phyloP scores from a whole-genome alignment of 345 rosid species.

The Euphorbia tirucalli region DNA sequence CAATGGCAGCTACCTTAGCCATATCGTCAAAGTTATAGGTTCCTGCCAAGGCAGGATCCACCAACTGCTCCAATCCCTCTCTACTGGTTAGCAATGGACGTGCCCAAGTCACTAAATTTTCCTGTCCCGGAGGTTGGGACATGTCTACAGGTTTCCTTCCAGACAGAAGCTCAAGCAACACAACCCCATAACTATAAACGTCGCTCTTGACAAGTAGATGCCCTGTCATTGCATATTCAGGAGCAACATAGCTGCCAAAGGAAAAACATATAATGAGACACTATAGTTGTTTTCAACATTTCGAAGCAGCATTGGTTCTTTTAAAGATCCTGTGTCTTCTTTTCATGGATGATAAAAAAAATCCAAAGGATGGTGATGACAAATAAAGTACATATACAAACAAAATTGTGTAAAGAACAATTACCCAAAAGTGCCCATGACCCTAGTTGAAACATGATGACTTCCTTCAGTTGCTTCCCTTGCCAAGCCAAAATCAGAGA shows the following conservation, averaged over 20 bases:
- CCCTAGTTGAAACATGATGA: conserved; percentile 90
- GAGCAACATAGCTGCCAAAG: conserved; percentile 87
- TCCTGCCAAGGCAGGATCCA: conserved; percentile 78
- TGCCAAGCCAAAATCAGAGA: conserved; percentile 98
- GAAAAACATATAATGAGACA: conserved; percentile 6
- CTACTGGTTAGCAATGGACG: conserved; percentile 77
- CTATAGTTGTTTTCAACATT: background rate
- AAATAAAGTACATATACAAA: background rate
- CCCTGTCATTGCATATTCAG: conserved; percentile 99
- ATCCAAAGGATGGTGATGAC: background rate
- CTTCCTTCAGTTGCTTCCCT: conserved; percentile 99
- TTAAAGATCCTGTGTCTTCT: background rate
- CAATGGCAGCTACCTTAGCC: conserved; percentile 98
- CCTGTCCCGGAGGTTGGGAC: conserved; percentile 97
- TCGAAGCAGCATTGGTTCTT: background rate
- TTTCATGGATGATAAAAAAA: background rate
- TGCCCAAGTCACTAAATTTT: conserved; percentile 96
- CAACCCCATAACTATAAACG: conserved; percentile 97
- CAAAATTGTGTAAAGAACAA: background rate
- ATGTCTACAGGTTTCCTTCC: conserved; percentile 98
- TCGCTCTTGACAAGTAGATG: conserved; percentile 98
- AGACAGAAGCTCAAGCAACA: conserved; percentile 93
- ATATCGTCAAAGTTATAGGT: conserved; percentile 78
- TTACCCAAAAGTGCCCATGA: conserved; percentile 99
- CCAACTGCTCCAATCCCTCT: conserved; percentile 85